Evolutionary conservation across 2,329 filamentous ascomycete genomes (phyloP).

Genomic region (Aspergillus caelatus): DNA sequence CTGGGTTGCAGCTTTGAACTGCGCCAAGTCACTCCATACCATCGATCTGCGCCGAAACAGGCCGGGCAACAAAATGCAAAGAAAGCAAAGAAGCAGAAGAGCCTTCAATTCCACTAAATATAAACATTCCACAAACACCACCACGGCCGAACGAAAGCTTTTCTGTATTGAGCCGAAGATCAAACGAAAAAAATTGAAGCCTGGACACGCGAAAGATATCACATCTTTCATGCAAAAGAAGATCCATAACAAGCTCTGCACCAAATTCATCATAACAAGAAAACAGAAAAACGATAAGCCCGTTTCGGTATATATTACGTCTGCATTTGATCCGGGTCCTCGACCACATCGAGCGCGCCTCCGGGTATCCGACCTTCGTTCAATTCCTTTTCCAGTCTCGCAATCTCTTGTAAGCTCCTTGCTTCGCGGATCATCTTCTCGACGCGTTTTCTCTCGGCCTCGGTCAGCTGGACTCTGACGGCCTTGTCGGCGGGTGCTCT

Average conservation of each 20-base stretch:
- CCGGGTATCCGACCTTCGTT: conserved; percentile 84
- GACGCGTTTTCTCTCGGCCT: conserved; percentile 81
- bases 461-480: conserved; percentile 80
- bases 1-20: neutral
- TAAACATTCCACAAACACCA: conserved; percentile 3
- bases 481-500: conserved; percentile 58
- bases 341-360: conserved; percentile 51
- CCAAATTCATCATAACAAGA: conserved; percentile 29
- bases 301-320: conserved; percentile 29
- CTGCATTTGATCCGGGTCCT: conserved; percentile 40
- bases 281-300: conserved; percentile 11
- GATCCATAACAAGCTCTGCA: neutral
- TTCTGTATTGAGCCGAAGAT: conserved; percentile 1
- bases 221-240: conserved; percentile 1
- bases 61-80: neutral
- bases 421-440: conserved; percentile 87
- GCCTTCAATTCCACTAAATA: neutral
- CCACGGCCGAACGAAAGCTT: conserved; percentile 3
- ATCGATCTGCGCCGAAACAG: neutral
- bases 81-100: conserved; percentile 22
- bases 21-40: neutral
- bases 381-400: conserved; percentile 84
- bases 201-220: neutral
- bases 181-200: neutral
- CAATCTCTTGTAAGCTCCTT: conserved; percentile 87